Base-by-base conservation (phyloP, 2,329 filamentous ascomycete species). In the Hypomyces perniciosus region DNA sequence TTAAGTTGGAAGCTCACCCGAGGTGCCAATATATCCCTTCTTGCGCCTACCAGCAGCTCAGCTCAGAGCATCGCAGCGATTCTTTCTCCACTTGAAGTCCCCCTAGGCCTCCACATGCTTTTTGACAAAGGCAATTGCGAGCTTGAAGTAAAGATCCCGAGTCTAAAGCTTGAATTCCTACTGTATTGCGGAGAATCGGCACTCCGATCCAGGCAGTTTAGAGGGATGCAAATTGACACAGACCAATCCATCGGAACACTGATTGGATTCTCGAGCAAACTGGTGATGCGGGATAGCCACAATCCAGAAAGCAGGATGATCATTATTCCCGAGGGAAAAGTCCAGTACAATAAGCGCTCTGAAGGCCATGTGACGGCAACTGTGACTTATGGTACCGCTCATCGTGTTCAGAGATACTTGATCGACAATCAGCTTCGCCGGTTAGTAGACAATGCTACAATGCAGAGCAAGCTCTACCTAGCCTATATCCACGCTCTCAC, bases 401-500 rank as follows among this genome's bases (percentile, higher is more conserved):
- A 34, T 2, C 55, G 51, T 2, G 57, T 65, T 5, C 72, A 79
- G 44, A 55, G 65, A 0, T 84, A 78, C 55, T n/a, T n/a, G n/a
- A 59, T 86, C 0, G 76, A 85, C 52, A 42, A 55, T 0, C 62
- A 62, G 1, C 70, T 86, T 0, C 73, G 79, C 0, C 66, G 74
- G 3, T 58, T 86, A 0, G 53, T 69, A 0, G 77, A 78, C 13
- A 78, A 74, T 54, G 75, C 74, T 0, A 75, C 65, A 9, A 43
- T 82, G 0, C 68, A 73, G 8, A 79, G 76, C 60, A 79, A 76
- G 46, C 63, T 86, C 0, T 70, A 73, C 13, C 63, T 80, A 0
- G 66, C 67, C 7, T 76, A 77, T 29, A 61, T 84, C 0, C 79
- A 84, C 54, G 78, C 74, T 0, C 50, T 81, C 0, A 84, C 80